A percentile compares a stretch with the other conserved stretches of the same genome.
phyloP scores from a whole-genome alignment of 805 yeast genomes.

The Candida andamanensis region DNA sequence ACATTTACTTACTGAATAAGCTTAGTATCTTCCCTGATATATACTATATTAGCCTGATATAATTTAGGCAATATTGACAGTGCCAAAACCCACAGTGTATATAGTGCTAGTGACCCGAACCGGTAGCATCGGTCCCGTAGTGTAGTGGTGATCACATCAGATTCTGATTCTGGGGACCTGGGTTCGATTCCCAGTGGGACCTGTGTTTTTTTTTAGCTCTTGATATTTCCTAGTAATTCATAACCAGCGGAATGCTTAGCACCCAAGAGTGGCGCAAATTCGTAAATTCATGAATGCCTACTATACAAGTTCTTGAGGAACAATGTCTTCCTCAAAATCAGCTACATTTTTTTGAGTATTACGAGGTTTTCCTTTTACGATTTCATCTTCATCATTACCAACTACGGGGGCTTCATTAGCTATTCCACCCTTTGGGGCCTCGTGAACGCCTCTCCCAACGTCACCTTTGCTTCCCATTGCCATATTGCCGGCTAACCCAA shows the following conservation, averaged over 20 bases:
- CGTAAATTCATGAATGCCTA: background rate
- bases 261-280: too few species aligned
- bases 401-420: conserved; percentile 43
- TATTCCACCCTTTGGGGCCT: conserved; percentile 44
- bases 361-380: conserved; percentile 11
- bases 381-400: conserved; percentile 32
- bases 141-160: conserved; percentile 31
- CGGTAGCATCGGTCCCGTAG: conserved; percentile 21
- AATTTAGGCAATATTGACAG: too few species aligned
- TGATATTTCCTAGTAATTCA: too few species aligned
- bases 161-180: conserved; percentile 32
- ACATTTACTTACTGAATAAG: too few species aligned
- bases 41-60: too few species aligned
- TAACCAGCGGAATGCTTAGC: too few species aligned
- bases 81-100: too few species aligned
- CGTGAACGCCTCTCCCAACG: conserved; percentile 33
- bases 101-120: too few species aligned
- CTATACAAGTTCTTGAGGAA: background rate
- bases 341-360: background rate
- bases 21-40: too few species aligned
- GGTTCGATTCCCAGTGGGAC: conserved; percentile 33
- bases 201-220: conserved; percentile 9
- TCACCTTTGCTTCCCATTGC: conserved; percentile 37
- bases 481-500: conserved; percentile 34
- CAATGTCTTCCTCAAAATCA: conserved; percentile 2